These are phyloP conservation scores for Mercurialis annua DNA, from an alignment of 345 rosid species.

Conservation along the genomic window DNA sequence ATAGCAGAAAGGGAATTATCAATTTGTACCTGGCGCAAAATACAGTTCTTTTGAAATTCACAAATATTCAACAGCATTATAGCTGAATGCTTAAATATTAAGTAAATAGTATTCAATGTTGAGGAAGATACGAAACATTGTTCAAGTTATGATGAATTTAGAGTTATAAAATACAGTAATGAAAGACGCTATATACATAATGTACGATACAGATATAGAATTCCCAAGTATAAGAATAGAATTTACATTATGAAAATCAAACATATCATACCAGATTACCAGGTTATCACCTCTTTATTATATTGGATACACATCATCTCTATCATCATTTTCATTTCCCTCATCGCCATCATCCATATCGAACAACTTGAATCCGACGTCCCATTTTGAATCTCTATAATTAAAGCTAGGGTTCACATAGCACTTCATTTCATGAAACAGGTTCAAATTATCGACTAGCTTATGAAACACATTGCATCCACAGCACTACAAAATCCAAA, in stretches of 20 bases:
- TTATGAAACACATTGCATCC: slow-evolving; percentile 93
- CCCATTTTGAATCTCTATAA: slow-evolving; percentile 51
- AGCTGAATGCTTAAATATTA: background rate
- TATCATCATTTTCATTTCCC: slow-evolving; percentile 29
- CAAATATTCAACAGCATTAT: background rate
- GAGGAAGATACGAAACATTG: background rate
- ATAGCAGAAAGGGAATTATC: too few relatives aligned
- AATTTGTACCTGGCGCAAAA: background rate
- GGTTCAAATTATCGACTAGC: slow-evolving; percentile 87
- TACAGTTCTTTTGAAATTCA: background rate
- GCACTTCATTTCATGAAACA: slow-evolving; percentile 90
- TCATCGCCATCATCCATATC: slow-evolving; percentile 35
- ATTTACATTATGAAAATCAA: slow-evolving; percentile 33
- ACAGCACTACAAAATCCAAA: slow-evolving; percentile 61
- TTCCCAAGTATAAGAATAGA: slow-evolving; percentile 20
- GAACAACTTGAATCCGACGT: slow-evolving; percentile 56
- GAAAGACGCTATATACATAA: slow-evolving; percentile 34
- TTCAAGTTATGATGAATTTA: slow-evolving; percentile 10
- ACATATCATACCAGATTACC: background rate
- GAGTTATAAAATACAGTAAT: slow-evolving; percentile 15
- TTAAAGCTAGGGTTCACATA: slow-evolving; percentile 64
- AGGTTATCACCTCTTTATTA: slow-evolving; percentile 38
- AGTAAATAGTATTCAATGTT: background rate
- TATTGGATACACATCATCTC: slow-evolving; percentile 35
- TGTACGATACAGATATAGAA: slow-evolving; percentile 13